Evolutionary conservation across 2,329 filamentous ascomycete species (phyloP).

Genomic region (Penicillium polonicum): DNA sequence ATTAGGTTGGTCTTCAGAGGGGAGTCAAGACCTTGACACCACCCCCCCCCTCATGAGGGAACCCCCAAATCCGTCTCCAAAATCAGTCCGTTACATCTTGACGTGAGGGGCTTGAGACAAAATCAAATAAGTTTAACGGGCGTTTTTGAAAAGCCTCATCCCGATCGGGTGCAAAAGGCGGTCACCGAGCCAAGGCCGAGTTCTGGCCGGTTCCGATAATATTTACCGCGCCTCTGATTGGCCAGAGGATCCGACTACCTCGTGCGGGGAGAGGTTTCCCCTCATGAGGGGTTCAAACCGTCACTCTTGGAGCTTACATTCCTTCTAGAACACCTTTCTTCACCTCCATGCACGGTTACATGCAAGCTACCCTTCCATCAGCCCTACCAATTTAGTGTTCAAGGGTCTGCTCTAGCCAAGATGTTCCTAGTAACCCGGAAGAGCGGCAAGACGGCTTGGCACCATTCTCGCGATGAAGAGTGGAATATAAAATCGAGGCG

Average conservation of each 20-base stretch:
- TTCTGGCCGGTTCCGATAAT: neutral
- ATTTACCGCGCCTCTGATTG: neutral
- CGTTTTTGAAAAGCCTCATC: neutral
- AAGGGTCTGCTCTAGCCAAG: too few relatives aligned
- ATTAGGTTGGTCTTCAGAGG: neutral
- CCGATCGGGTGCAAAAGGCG: too few relatives aligned
- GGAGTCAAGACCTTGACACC: neutral
- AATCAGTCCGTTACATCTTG: neutral
- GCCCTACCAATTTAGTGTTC: neutral
- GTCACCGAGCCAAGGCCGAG: neutral
- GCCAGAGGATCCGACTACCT: neutral
- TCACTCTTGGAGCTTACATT: neutral
- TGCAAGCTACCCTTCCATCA: neutral
- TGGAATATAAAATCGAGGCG: neutral
- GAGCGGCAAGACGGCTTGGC: neutral
- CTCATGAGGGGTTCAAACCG: constrained; percentile 9
- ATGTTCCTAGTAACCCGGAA: neutral
- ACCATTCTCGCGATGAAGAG: neutral
- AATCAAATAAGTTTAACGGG: neutral
- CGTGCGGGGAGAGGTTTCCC: constrained; percentile 1
- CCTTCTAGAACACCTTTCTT: neutral
- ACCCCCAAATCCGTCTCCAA: neutral
- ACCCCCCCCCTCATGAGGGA: neutral
- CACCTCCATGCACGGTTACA: too few relatives aligned
- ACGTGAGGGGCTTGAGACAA: neutral